phyloP scores from a whole-genome alignment of 768 basidiomycete genomes.

The Panaeolus cyanescens region DNA sequence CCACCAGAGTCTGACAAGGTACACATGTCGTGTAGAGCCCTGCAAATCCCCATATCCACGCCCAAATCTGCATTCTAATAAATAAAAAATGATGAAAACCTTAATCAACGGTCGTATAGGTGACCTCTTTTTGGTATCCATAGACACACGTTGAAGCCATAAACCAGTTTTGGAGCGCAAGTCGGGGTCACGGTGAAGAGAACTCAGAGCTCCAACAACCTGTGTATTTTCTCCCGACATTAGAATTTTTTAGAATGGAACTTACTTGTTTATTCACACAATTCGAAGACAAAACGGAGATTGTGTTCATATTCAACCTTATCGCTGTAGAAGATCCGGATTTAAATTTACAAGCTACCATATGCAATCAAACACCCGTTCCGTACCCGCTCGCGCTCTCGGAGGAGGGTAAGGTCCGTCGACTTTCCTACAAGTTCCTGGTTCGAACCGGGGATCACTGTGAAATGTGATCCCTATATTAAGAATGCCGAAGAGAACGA shows the following conservation, averaged over 20 bases:
- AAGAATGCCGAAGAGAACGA: not conserved
- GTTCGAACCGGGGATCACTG: too few relatives aligned
- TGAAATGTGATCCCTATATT: too few relatives aligned
- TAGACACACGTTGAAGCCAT: not conserved
- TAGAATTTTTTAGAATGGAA: not conserved
- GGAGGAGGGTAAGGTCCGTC: not conserved
- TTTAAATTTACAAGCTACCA: not conserved
- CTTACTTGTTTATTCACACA: too few relatives aligned
- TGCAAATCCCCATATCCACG: not conserved
- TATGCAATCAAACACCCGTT: not conserved
- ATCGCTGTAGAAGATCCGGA: too few relatives aligned
- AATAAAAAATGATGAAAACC: not conserved
- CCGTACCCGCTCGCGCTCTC: not conserved
- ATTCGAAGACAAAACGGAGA: too few relatives aligned
- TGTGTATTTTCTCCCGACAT: not conserved
- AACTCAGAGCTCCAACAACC: not conserved
- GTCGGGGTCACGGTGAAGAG: not conserved
- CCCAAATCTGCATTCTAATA: not conserved
- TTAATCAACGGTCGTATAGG: not conserved
- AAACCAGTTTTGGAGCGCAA: not conserved
- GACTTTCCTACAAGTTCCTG: too few relatives aligned
- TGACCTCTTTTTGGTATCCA: not conserved
- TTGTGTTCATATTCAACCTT: too few relatives aligned
- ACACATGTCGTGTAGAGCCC: not conserved
- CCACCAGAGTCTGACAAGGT: not conserved